Conservation (phyloP, 2,329 filamentous ascomycete genomes). For the Aspergillus arachidicola region DNA sequence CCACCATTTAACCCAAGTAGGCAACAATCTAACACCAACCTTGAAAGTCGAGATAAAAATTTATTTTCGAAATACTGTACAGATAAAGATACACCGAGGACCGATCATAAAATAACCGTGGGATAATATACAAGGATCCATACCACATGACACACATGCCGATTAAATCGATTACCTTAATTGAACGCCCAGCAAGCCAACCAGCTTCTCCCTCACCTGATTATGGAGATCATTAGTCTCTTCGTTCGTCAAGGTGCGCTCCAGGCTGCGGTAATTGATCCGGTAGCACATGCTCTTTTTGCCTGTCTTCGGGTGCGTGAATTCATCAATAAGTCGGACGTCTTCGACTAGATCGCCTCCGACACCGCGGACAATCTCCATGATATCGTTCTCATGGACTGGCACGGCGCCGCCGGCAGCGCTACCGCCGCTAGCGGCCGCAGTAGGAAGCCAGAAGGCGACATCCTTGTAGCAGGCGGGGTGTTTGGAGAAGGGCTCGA, state of each 20-base stretch:
- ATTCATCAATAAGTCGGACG: constrained; percentile 80
- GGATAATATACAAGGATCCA: constrained; percentile 9
- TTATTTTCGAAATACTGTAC: not conserved
- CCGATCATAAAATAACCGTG: not conserved
- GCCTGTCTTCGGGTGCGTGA: constrained; percentile 82
- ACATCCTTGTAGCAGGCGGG: constrained; percentile 90
- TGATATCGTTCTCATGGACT: constrained; percentile 95
- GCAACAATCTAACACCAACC: not conserved
- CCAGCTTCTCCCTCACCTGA: constrained; percentile 65
- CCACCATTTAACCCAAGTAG: not conserved
- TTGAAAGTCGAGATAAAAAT: not conserved
- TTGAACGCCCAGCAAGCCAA: constrained; percentile 75
- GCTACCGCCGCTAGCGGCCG: constrained; percentile 39
- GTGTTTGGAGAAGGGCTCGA: constrained; percentile 87
- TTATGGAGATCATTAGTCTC: constrained; percentile 79
- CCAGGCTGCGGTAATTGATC: constrained; percentile 89
- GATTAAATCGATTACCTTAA: constrained; percentile 57
- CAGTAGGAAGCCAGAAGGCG: constrained; percentile 78
- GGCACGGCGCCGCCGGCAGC: constrained; percentile 41
- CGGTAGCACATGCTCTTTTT: constrained; percentile 86
- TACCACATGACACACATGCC: not conserved
- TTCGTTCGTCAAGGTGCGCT: constrained; percentile 82
- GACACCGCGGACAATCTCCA: constrained; percentile 87
- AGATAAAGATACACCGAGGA: not conserved
- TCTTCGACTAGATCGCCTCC: constrained; percentile 86